Evolutionary conservation across 2,329 filamentous ascomycete genomes (phyloP), one percentile per base, ranked within the genome.

Genomic region (Pseudogymnoascus sp.): DNA sequence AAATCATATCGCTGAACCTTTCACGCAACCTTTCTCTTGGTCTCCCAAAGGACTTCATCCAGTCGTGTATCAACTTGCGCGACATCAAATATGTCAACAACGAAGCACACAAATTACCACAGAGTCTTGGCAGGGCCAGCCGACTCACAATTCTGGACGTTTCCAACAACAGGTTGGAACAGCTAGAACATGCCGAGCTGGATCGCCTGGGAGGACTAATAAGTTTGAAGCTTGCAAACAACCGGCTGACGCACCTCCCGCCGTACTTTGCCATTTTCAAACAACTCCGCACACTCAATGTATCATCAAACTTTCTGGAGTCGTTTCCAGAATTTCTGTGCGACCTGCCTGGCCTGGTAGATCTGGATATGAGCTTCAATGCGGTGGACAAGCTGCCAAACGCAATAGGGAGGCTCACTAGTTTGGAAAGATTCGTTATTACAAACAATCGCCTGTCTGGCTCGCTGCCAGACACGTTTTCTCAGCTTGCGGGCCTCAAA

Each of bases 1-100:
- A 99, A 71, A 97, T 99, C 68, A 93, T 96, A 61, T 95, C 92
- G 0, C 82, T 99, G 39, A 97, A 99, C 71, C 79, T 99, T 8
- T 97, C 94, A 1, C 85, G 90, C 37, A 99, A 99, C 69, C 78
- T 97, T 48, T 94, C 92, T 0, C 80, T 99, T 29, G 91, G 97
- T 69, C 87, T 99, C 12, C 94, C 94, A 0, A 91, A 92, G 71
- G 94, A 99, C 74, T 99, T 99, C 72, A 92, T 99, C 61, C 91
- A 96, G 72, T 89, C 90, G 29, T 99, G 94, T 76, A 86, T 88
- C 68, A 92, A 93, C 70, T 79, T 99, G 18, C 86, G 93, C 59
- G 94, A 99, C 73, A 94, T 99, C 79, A 96, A 95, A 71, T 99
- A 89, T 74, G 92, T 90, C 68, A 93, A 92, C 71, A 97, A 97